Evolutionary conservation across 2,329 filamentous ascomycete species (phyloP).

Genomic region (Lecanicillium sp.): DNA sequence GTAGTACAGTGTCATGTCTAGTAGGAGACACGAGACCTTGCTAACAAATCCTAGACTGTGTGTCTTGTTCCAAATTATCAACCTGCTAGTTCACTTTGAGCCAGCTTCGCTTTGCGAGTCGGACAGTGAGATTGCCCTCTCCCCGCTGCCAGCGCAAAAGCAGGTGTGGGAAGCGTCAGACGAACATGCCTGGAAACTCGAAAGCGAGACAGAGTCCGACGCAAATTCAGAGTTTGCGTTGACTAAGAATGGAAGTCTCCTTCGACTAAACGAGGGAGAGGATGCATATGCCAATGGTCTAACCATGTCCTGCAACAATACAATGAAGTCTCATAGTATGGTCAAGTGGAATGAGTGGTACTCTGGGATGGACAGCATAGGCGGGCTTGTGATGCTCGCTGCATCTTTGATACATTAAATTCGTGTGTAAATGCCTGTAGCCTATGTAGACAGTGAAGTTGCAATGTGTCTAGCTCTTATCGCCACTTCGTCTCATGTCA

Average conservation of each 20-base stretch:
- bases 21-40: neutral
- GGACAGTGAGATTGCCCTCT: neutral
- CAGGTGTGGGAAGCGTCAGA: slow-evolving; percentile 1
- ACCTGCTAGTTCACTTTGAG: slow-evolving; percentile 3
- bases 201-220: neutral
- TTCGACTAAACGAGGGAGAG: neutral
- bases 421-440: no score
- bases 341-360: slow-evolving; percentile 5
- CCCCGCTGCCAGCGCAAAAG: slow-evolving; percentile 2
- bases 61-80: slow-evolving; percentile 3
- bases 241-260: neutral
- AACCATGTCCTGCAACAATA: no score
- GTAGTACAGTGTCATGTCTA: neutral
- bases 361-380: slow-evolving; percentile 3
- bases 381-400: slow-evolving; percentile 4
- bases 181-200: neutral
- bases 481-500: no score
- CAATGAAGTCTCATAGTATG: neutral
- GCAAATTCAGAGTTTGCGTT: neutral
- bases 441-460: no score
- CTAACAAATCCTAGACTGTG: neutral
- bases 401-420: neutral
- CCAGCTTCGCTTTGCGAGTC: neutral
- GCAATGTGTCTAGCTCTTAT: no score
- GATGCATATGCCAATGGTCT: neutral